These are phyloP conservation scores for Mucor circinelloides DNA, from an alignment of 371 early-diverging fungal species.

Conservation along the genomic window DNA sequence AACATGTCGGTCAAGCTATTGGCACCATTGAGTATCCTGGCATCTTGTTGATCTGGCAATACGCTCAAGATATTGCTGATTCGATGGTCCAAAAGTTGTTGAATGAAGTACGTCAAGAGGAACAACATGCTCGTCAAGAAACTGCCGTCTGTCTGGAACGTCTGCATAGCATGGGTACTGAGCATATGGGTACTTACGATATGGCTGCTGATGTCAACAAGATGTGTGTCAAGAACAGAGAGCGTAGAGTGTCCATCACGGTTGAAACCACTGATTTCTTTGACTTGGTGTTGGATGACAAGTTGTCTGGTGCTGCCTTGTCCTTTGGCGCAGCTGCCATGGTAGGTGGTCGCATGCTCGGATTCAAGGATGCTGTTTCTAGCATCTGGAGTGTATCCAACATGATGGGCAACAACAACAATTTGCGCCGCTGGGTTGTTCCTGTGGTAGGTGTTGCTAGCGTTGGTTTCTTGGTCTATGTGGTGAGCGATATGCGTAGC, in stretches of 20 bases:
- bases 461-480: conserved; percentile 75
- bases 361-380: conserved; percentile 47
- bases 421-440: conserved; percentile 42
- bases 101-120: conserved; percentile 67
- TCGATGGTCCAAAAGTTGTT: conserved; percentile 67
- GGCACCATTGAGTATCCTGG: conserved; percentile 81
- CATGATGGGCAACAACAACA: conserved; percentile 32
- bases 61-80: conserved; percentile 77
- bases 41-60: conserved; percentile 80
- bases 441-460: conserved; percentile 60
- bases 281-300: conserved; percentile 63
- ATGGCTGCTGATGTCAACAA: conserved; percentile 47
- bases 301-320: conserved; percentile 48
- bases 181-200: conserved; percentile 50
- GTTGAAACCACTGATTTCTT: conserved; percentile 73
- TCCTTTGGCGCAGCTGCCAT: conserved; percentile 47
- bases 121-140: conserved; percentile 67
- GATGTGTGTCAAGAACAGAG: conserved; percentile 48
- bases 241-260: conserved; percentile 51
- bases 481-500: conserved; percentile 82
- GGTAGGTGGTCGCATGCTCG: conserved; percentile 52
- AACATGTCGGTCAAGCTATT: conserved; percentile 64
- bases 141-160: conserved; percentile 62
- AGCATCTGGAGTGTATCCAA: conserved; percentile 47
- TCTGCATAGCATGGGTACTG: conserved; percentile 64